Evolutionary conservation across 1,284 basidiomycete genomes (phyloP).

Genomic region (Termitomyces sp.): DNA sequence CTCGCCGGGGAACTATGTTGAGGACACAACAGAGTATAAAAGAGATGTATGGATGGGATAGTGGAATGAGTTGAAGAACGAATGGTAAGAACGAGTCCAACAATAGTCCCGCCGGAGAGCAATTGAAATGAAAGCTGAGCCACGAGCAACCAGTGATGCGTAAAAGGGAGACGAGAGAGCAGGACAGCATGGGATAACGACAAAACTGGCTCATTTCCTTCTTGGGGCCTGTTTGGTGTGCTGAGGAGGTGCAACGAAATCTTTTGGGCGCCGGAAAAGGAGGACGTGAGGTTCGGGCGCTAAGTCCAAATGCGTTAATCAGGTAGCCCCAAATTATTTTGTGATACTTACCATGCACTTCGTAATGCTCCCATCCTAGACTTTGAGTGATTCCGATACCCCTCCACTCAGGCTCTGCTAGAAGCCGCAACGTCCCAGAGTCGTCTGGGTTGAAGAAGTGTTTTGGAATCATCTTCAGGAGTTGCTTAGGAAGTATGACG

Average conservation of each 20-base stretch:
- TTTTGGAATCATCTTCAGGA: constrained; percentile 84
- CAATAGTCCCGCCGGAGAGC: constrained; percentile 9
- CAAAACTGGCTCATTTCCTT: constrained; percentile 29
- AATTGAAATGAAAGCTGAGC: constrained; percentile 2
- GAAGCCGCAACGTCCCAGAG: constrained; percentile 74
- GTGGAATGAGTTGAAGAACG: constrained; percentile 3
- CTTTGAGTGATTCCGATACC: constrained; percentile 95
- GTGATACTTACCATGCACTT: constrained; percentile 78
- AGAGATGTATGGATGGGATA: constrained; percentile 2
- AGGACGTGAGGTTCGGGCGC: constrained; percentile 85
- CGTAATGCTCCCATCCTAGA: constrained; percentile 96
- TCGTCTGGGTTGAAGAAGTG: constrained; percentile 75
- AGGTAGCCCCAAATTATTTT: not conserved
- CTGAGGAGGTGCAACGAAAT: constrained; percentile 50
- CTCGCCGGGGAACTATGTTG: not conserved
- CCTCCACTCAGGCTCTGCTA: constrained; percentile 89
- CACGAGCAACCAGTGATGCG: constrained; percentile 6
- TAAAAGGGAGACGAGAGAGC: constrained; percentile 5
- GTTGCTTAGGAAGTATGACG: constrained; percentile 86
- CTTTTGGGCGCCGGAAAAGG: constrained; percentile 70
- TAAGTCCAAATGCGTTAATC: constrained; percentile 26
- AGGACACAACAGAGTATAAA: constrained; percentile 7
- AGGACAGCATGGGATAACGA: constrained; percentile 1
- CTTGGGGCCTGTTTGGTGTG: constrained; percentile 25
- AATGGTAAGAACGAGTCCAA: constrained; percentile 11